phyloP scores from a whole-genome alignment of 2,329 filamentous ascomycete species.

The Pestalotiopsis fici region DNA sequence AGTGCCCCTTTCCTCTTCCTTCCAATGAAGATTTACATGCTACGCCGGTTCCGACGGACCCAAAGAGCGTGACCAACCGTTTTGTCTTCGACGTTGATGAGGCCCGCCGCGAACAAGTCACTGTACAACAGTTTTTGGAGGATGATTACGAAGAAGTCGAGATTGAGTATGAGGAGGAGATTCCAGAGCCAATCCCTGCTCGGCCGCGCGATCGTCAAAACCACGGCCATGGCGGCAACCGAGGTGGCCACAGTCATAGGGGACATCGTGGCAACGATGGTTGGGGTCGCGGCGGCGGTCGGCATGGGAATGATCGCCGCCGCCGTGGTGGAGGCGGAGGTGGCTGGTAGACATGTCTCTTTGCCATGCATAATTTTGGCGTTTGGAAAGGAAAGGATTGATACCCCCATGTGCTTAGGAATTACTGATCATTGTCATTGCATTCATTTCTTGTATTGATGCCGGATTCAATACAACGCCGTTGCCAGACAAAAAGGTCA shows the following conservation, averaged over 20 bases:
- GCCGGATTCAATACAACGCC: neutral
- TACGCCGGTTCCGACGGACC: constrained; percentile 36
- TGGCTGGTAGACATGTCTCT: neutral
- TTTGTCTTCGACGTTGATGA: constrained; percentile 85
- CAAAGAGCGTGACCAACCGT: constrained; percentile 52
- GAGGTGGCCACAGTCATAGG: constrained; percentile 8
- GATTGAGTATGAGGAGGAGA: constrained; percentile 71
- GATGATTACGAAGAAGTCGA: constrained; percentile 78
- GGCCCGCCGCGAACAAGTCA: constrained; percentile 69
- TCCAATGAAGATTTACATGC: constrained; percentile 34
- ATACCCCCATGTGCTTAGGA: neutral
- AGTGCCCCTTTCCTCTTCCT: constrained; percentile 11
- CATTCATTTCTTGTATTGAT: neutral
- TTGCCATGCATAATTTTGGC: constrained; percentile 1
- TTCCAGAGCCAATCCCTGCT: constrained; percentile 34
- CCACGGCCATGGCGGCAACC: constrained; percentile 17
- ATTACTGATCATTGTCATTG: neutral
- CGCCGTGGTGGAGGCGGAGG: constrained; percentile 5
- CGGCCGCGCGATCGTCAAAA: constrained; percentile 25
- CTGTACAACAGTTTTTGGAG: constrained; percentile 68
- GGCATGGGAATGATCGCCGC: constrained; percentile 6
- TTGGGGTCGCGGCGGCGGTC: constrained; percentile 12
- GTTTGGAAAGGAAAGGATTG: constrained; percentile 1
- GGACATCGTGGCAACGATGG: constrained; percentile 8
- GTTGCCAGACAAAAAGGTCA: too few relatives aligned